Evolutionary conservation across 208 protist genomes (phyloP), one percentile per base, ranked within the genome.

Genomic region (Wallacemonas sp.): DNA sequence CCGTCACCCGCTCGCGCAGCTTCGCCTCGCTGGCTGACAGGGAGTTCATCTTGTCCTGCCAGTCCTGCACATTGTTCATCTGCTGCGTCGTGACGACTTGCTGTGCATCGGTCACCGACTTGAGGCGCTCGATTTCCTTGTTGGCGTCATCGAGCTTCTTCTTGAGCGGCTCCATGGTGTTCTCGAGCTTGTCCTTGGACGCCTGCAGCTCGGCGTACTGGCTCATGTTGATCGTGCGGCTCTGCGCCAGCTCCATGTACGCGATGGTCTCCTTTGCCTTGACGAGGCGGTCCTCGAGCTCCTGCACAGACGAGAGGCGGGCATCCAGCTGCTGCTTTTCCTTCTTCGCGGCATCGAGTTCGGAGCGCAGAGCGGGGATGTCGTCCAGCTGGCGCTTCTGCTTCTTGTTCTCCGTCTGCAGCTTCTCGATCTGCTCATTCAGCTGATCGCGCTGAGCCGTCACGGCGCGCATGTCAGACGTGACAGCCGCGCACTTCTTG

Each of bases 221-320:
- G 54, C 78, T 90, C 78, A 92, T 84, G 73, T 88, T 87, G 65
- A 94, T 92, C 23, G 70, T 78, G 39, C 72, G 76, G 57, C 76
- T 85, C 78, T 93, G 79, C 41, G 89, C 76, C 17, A 92, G 70
- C 69, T 95, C 89, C 86, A 95, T 93, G 62, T 87, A 93, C 1
- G 87, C 87, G 56, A 96, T 92, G 23, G 85, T 92, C 69, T 96
- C 90, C 80, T 93, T 92, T 30, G 90, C 90, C 73, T 91, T 88
- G 34, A 93, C 85, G 9, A 93, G 75, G 12, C 76, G 48, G 47
- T 93, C 85, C 73, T 96, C 87, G 24, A 93, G 56, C 58, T 76
- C 78, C 64, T 81, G 65, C 19, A 81, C 76, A 19, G 67, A 70
- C 4, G 77, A 69, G 9, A 95, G 60, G 26, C 89, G 81, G 17